Percentiles rank a stretch among this genome's conserved stretches.
These are phyloP conservation scores for Coemansia sp. DNA, from an alignment of 192 early-diverging fungal genomes.

Conservation along the genomic window DNA sequence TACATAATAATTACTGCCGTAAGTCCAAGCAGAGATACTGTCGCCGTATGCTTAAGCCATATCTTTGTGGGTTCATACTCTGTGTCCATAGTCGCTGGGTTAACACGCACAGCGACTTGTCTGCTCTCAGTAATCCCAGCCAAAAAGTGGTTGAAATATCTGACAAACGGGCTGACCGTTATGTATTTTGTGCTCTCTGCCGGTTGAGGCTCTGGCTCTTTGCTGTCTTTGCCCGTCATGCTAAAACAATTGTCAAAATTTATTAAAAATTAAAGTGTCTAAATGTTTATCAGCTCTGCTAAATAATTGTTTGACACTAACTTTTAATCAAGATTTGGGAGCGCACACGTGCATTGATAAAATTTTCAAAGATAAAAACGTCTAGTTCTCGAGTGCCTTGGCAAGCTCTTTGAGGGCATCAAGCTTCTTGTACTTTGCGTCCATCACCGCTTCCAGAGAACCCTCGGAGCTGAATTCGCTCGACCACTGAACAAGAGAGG, in stretches of 20 bases:
- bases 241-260: neutral
- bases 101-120: slow-evolving; percentile 37
- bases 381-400: slow-evolving; percentile 41
- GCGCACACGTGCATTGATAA: slow-evolving; percentile 7
- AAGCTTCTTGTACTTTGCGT: slow-evolving; percentile 62
- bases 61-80: slow-evolving; percentile 47
- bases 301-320: too few species aligned
- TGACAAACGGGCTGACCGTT: slow-evolving; percentile 20
- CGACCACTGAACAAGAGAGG: slow-evolving; percentile 62
- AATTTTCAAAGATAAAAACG: neutral
- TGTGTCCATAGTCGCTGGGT: slow-evolving; percentile 16
- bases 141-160: slow-evolving; percentile 36
- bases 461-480: slow-evolving; percentile 59
- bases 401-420: slow-evolving; percentile 59
- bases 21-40: slow-evolving; percentile 19
- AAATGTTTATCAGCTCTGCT: neutral
- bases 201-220: neutral
- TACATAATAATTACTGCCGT: slow-evolving; percentile 30
- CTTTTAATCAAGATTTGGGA: neutral
- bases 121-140: slow-evolving; percentile 43
- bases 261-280: neutral
- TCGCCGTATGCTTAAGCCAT: slow-evolving; percentile 25
- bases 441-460: slow-evolving; percentile 47
- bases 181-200: neutral
- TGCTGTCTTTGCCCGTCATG: neutral